Percentiles rank a stretch among this genome's conserved stretches.
Evolutionary conservation across 1,284 basidiomycete genomes (phyloP).

Genomic region (Pseudozyma flocculosa): DNA sequence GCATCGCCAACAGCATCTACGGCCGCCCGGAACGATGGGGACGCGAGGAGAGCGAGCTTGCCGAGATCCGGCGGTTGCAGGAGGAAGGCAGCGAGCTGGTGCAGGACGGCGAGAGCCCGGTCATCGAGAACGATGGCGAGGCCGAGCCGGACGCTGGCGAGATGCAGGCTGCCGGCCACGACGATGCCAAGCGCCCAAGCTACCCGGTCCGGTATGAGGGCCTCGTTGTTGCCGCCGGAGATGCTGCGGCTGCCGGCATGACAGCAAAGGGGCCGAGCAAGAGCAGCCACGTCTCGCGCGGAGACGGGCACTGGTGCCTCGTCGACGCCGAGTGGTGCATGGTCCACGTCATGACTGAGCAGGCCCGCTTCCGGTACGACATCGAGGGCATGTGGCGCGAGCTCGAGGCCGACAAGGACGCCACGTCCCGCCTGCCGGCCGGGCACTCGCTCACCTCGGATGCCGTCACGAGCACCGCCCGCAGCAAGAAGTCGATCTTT

Average conservation of each 20-base stretch:
- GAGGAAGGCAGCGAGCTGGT: slow-evolving; percentile 23
- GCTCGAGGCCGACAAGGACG: slow-evolving; percentile 13
- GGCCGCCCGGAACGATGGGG: not conserved
- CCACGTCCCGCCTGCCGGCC: slow-evolving; percentile 2
- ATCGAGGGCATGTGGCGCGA: slow-evolving; percentile 50
- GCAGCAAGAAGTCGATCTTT: slow-evolving; percentile 1
- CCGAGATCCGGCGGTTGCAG: slow-evolving; percentile 16
- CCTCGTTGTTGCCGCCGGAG: slow-evolving; percentile 37
- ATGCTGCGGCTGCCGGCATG: slow-evolving; percentile 19
- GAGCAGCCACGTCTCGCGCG: slow-evolving; percentile 33
- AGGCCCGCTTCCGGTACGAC: slow-evolving; percentile 47
- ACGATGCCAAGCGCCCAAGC: slow-evolving; percentile 11
- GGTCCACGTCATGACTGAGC: slow-evolving; percentile 55
- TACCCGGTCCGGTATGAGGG: slow-evolving; percentile 48
- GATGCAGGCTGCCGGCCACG: slow-evolving; percentile 11
- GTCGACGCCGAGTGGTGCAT: slow-evolving; percentile 57
- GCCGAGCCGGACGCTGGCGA: slow-evolving; percentile 6
- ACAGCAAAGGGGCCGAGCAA: slow-evolving; percentile 19
- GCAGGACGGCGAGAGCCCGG: slow-evolving; percentile 19
- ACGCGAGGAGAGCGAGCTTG: slow-evolving; percentile 23
- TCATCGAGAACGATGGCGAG: slow-evolving; percentile 15
- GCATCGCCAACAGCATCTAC: slow-evolving; percentile 5
- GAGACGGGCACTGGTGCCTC: slow-evolving; percentile 55
- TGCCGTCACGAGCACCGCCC: not conserved
- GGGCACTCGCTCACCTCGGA: too few species aligned